Conservation (phyloP, 164 flowering plant genomes). For the Chimonanthus salicifolius region DNA sequence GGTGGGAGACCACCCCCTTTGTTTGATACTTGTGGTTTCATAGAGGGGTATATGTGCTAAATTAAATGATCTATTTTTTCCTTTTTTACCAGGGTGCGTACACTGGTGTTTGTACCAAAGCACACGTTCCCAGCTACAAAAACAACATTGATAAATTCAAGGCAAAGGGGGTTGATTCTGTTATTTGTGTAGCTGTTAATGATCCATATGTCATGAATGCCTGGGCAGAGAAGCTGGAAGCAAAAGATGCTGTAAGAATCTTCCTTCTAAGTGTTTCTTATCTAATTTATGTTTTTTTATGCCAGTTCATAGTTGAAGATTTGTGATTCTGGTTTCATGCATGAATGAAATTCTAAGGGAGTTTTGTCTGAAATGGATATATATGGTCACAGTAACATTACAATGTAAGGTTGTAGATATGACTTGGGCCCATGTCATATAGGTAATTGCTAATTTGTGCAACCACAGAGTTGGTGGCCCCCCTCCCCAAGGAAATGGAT, state of each 20-base stretch:
- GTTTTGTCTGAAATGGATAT: not conserved
- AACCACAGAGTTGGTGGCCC: too few species aligned
- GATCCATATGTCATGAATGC: conserved; percentile 89
- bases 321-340: not conserved
- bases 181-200: conserved; percentile 89
- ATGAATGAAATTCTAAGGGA: not conserved
- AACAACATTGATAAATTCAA: conserved; percentile 76
- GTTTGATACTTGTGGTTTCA: not conserved
- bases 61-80: not conserved
- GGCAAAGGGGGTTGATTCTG: conserved; percentile 87
- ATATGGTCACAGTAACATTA: too few species aligned
- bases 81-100: conserved; percentile 66
- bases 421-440: too few species aligned
- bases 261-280: not conserved
- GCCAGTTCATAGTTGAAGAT: not conserved
- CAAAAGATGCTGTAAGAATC: conserved; percentile 70
- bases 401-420: too few species aligned
- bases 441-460: too few species aligned
- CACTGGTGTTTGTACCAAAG: conserved; percentile 86
- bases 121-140: conserved; percentile 94
- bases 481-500: too few species aligned
- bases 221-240: conserved; percentile 88
- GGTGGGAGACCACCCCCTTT: not conserved
- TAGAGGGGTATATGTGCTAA: not conserved
- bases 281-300: not conserved